These are phyloP conservation scores for Dactylellina drechsleri DNA, from an alignment of 2,329 filamentous ascomycete species.

Conservation along the genomic window DNA sequence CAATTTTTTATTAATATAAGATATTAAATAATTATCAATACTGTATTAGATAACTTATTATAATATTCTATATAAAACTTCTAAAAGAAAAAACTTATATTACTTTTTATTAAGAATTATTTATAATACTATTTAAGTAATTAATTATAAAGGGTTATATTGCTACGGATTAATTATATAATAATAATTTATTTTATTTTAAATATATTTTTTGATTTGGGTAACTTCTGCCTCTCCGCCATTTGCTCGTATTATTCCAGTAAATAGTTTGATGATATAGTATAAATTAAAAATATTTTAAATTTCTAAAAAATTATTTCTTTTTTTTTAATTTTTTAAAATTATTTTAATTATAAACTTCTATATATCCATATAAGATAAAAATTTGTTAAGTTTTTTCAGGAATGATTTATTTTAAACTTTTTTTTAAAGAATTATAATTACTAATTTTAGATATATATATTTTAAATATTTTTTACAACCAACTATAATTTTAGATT, in stretches of 20 bases:
- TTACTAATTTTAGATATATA: conserved; percentile 63
- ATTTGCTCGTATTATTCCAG: conserved; percentile 63
- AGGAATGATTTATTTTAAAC: no score
- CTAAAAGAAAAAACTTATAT: conserved; percentile 61
- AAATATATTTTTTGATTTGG: conserved; percentile 66
- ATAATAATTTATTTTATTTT: conserved; percentile 67
- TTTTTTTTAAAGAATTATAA: conserved; percentile 13
- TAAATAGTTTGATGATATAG: conserved; percentile 67
- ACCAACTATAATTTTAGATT: conserved; percentile 61
- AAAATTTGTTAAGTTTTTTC: conserved; percentile 17
- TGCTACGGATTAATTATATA: conserved; percentile 62
- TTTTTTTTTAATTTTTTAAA: conserved; percentile 17
- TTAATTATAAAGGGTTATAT: conserved; percentile 67
- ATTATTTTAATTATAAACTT: conserved; percentile 19
- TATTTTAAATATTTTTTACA: conserved; percentile 63
- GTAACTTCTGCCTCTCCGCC: conserved; percentile 58
- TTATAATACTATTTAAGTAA: conserved; percentile 68
- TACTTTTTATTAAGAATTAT: conserved; percentile 51
- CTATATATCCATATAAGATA: conserved; percentile 31
- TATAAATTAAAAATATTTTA: conserved; percentile 66
- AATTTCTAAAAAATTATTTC: conserved; percentile 60
- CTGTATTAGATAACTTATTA: conserved; percentile 38
- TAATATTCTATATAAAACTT: conserved; percentile 59
- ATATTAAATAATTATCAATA: conserved; percentile 56
- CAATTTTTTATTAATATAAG: conserved; percentile 56